Conservation (phyloP, 2,329 filamentous ascomycete genomes). For the Penicillium corylophilum region DNA sequence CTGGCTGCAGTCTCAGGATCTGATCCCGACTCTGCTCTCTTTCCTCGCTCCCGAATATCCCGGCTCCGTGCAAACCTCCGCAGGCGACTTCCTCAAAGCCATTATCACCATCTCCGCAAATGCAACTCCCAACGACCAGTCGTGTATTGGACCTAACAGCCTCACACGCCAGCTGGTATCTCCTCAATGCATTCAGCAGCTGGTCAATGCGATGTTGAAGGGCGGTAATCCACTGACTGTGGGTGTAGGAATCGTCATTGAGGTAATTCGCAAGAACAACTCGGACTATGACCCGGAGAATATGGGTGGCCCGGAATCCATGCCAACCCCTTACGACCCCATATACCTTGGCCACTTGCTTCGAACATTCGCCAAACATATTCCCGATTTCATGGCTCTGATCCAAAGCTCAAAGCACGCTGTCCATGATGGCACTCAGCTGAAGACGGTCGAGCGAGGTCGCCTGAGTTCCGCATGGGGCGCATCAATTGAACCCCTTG, state of each 20-base stretch:
- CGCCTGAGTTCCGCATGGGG: slow-evolving; percentile 86
- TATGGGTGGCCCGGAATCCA: slow-evolving; percentile 72
- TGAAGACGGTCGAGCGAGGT: slow-evolving; percentile 65
- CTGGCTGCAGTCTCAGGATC: slow-evolving; percentile 88
- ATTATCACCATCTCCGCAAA: slow-evolving; percentile 99
- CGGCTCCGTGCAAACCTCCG: slow-evolving; percentile 90
- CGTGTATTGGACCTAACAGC: slow-evolving; percentile 98
- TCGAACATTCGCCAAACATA: slow-evolving; percentile 82
- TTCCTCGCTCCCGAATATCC: slow-evolving; percentile 83
- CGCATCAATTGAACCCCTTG: slow-evolving; percentile 84
- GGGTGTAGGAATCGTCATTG: slow-evolving; percentile 94
- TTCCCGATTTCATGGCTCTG: slow-evolving; percentile 89
- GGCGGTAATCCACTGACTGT: slow-evolving; percentile 94
- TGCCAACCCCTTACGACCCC: slow-evolving; percentile 82
- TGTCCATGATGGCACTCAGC: slow-evolving; percentile 56
- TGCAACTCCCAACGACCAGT: slow-evolving; percentile 94
- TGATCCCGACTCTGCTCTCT: slow-evolving; percentile 82
- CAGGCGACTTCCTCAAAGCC: slow-evolving; percentile 95
- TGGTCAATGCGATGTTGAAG: slow-evolving; percentile 89
- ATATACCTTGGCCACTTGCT: slow-evolving; percentile 93
- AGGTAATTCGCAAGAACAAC: slow-evolving; percentile 98
- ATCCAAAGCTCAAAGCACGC: slow-evolving; percentile 71
- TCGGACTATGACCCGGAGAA: slow-evolving; percentile 97
- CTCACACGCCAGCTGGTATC: slow-evolving; percentile 94
- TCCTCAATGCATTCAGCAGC: slow-evolving; percentile 72